Conservation (phyloP, 2,329 filamentous ascomycete species). For the Calonectria fujianensis region DNA sequence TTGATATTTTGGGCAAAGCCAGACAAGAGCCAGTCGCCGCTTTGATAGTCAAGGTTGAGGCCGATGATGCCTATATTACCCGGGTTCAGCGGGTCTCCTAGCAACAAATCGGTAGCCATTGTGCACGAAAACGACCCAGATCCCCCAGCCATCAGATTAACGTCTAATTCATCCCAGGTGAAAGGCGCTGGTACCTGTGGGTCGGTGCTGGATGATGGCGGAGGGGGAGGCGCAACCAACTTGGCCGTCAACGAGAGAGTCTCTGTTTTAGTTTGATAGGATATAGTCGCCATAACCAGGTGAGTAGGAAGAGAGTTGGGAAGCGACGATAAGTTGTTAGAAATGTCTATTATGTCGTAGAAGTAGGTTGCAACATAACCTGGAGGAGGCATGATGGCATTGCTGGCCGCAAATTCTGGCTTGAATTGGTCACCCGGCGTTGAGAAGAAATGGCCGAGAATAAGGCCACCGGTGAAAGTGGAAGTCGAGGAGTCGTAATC, state of each 20-base stretch:
- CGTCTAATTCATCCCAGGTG: constrained; percentile 1
- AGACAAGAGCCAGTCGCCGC: constrained; percentile 1
- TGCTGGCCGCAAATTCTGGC: background rate
- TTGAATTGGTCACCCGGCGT: background rate
- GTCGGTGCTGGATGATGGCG: background rate
- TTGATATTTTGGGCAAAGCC: background rate
- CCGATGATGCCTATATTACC: background rate
- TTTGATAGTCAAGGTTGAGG: background rate
- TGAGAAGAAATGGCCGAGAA: background rate
- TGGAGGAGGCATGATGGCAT: background rate
- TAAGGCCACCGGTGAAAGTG: background rate
- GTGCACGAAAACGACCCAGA: background rate
- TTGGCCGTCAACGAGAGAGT: background rate
- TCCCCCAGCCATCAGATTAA: background rate
- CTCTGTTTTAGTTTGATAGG: background rate
- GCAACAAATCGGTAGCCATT: background rate
- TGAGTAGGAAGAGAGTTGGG: background rate
- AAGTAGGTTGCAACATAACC: background rate
- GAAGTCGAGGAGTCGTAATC: background rate
- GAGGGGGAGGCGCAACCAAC: background rate
- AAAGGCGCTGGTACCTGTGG: constrained; percentile 4
- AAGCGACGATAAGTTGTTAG: background rate
- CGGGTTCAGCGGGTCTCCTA: background rate
- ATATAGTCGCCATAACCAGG: background rate
- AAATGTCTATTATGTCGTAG: background rate